Evolutionary conservation across 2,329 filamentous ascomycete species (phyloP), one percentile per base, ranked within the genome.

Genomic region (Hymenoscyphus fructigenus): DNA sequence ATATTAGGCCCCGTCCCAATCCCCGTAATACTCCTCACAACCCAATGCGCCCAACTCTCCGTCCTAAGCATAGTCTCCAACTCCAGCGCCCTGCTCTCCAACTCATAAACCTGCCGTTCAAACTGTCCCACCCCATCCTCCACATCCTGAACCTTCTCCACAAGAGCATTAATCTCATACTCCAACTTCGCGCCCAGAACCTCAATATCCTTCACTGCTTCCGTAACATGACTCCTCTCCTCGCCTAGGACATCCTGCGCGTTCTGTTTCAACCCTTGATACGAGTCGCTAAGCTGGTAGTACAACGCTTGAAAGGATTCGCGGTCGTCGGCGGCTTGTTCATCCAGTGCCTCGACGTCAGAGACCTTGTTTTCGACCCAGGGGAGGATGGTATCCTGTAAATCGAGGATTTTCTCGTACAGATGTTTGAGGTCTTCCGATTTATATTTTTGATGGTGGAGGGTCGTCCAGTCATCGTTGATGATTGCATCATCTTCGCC

Each of bases 161-260:
- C 83, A n/a, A 98, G 80, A 17, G 88, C 87, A 66, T 90, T 86
- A 67, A 97, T 89, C 80, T 97, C 94, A 77, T 98, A 98, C 73
- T 98, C 93, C 63, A 98, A 82, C 77, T 93, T 93, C 23, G 92
- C 92, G 2, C 90, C 87, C 47, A 96, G 81, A 26, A 90, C 85
- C 75, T 96, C 93, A 15, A 97, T 83, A 68, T 95, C 91, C 75
- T 90, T 90, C 66, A 93, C 81, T 17, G 84, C 84, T 74, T 95
- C 91, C 3, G 84, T 85, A 44, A 96, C 80, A 61, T 85, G 83
- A 26, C 83, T 82, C 50, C 88, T 85, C 77, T 96, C 91, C 58
- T 89, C 86, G 0, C 83, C 82, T 10, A 97, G 78, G 17, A 92
- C 79, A 65, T 91, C 89, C 38, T 89, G 85, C 1, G 89, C 88